These are phyloP conservation scores for Yamadazyma pseudoaaseri DNA, from an alignment of 1,139 yeast species.

Conservation along the genomic window DNA sequence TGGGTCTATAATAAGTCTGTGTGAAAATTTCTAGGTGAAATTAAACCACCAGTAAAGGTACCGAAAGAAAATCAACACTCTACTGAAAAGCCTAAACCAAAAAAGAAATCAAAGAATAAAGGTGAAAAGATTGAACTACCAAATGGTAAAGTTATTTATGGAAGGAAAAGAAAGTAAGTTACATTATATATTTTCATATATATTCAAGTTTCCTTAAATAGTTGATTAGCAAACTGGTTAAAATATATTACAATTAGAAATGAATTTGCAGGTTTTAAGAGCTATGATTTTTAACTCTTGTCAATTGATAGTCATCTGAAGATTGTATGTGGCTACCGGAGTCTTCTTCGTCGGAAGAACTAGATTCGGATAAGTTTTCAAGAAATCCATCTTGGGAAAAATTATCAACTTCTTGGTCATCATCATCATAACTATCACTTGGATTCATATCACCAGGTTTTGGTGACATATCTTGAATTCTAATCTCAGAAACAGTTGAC, in stretches of 20 bases:
- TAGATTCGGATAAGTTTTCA: slow-evolving; percentile 39
- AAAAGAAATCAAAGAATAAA: slow-evolving; percentile 32
- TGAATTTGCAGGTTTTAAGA: slow-evolving; percentile 17
- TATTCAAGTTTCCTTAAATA: not conserved
- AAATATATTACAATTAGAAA: slow-evolving; percentile 2
- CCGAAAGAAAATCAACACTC: slow-evolving; percentile 11
- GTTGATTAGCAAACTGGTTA: not conserved
- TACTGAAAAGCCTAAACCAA: slow-evolving; percentile 26
- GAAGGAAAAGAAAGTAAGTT: slow-evolving; percentile 30
- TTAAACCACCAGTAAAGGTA: slow-evolving; percentile 20
- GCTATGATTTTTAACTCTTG: slow-evolving; percentile 41
- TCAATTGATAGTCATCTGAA: slow-evolving; percentile 26
- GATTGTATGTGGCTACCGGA: no score
- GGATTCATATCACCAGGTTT: slow-evolving; percentile 13
- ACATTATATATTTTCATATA: no score
- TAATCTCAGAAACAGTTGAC: slow-evolving; percentile 22
- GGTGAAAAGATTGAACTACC: slow-evolving; percentile 54
- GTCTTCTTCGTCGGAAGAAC: slow-evolving; percentile 34
- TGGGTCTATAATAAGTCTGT: slow-evolving; percentile 44
- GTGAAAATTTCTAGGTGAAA: slow-evolving; percentile 34
- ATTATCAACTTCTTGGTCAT: slow-evolving; percentile 23
- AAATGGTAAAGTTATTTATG: slow-evolving; percentile 59
- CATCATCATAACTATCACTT: slow-evolving; percentile 19
- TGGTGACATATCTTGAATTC: slow-evolving; percentile 28
- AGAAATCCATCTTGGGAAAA: slow-evolving; percentile 25